Percentiles rank a stretch among this genome's conserved stretches.
These are phyloP conservation scores for Ganoderma resinaceum DNA, from an alignment of 1,284 basidiomycete genomes.

Conservation along the genomic window DNA sequence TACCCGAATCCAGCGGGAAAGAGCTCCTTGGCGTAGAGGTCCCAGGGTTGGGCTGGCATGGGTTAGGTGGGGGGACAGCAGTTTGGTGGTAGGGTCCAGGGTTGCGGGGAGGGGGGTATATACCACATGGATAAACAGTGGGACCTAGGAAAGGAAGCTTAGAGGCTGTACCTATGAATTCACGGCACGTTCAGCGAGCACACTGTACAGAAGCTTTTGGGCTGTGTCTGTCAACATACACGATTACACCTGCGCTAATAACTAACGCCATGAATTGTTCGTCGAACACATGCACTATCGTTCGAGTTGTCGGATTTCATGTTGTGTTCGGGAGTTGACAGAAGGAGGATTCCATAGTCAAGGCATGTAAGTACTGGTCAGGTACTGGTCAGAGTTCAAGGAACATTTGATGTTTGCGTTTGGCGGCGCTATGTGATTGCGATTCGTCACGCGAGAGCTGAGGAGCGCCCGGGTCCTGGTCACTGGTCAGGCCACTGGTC, in stretches of 20 bases:
- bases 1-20: conserved; percentile 24
- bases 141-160: too few species aligned
- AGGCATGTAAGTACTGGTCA: background rate
- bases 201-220: background rate
- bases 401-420: too few species aligned
- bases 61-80: too few species aligned
- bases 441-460: too few species aligned
- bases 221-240: background rate
- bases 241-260: background rate
- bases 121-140: background rate
- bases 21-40: conserved; percentile 27
- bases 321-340: background rate
- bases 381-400: background rate
- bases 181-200: background rate
- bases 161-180: background rate
- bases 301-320: background rate
- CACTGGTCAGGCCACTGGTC: too few species aligned
- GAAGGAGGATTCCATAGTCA: background rate
- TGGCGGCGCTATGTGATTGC: too few species aligned
- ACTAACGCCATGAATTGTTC: background rate
- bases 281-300: background rate
- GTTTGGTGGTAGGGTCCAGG: background rate
- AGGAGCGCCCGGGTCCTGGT: too few species aligned
- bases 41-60: conserved; percentile 7
- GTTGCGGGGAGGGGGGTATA: background rate